Base-by-base conservation (phyloP, 2,329 filamentous ascomycete genomes). In the Claviceps sp. region DNA sequence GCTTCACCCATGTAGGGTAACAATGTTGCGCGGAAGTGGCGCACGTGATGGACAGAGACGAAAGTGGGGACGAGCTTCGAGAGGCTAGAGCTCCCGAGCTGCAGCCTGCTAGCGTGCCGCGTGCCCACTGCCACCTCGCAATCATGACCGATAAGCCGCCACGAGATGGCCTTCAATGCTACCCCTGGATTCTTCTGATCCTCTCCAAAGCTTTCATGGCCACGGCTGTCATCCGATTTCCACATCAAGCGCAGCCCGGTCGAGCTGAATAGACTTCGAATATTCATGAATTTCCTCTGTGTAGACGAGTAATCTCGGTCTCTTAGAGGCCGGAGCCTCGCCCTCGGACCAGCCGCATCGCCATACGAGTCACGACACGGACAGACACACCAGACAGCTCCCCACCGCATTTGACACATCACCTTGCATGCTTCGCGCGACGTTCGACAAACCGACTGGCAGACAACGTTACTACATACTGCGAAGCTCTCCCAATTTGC, bases 351-450 rank as follows among this genome's bases (percentile, higher is more conserved):
- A 48, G 36, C 47, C 8, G 37, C 34, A 48, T 8, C 47, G 22
- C 40, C 48, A 45, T 36, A 43, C 41, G n/a, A n/a, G n/a, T n/a
- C n/a, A n/a, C n/a, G 18, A 47, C 44, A 36, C 18, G 18, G 38
- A 43, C 44, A 47, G 47, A 50, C 49, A 42, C 54, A 51, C 40
- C 45, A 38, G 37, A 41, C 20, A 22, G 38, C 34, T 42, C 56
- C 47, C 52, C 54, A 51, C 58, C 53, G 47, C 51, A 51, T 54
- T 34, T 57, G 58, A 58, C 58, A 60, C 53, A 55, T 60, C 58
- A 59, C 50, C 57, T 54, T 56, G 58, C 57, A 60, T 53, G 49
- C 50, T 49, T 48, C 24, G 50, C 54, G 47, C 52, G 7, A 47
- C 50, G 20, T 48, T 48, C 42, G 38, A 50, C 36, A n/a, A 47